Base-by-base conservation (phyloP, 2,329 filamentous ascomycete species). In the Trichothecium roseum region DNA sequence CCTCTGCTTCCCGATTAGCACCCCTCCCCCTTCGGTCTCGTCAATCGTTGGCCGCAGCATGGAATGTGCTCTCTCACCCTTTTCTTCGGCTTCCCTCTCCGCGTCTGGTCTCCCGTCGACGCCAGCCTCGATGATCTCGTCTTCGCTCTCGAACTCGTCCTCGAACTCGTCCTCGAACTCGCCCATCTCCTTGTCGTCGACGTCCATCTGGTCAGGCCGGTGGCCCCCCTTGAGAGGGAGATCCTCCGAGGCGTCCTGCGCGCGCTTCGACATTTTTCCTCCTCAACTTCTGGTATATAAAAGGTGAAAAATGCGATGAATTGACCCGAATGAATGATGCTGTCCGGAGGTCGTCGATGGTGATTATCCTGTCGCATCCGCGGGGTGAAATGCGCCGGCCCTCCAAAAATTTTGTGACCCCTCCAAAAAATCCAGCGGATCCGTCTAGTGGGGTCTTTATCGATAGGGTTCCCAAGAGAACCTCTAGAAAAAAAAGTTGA, bases 91-190 rank as follows among this genome's bases (percentile, higher is more conserved):
- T 54, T 96, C 89, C 29, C 87, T 69, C 69, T 96, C 89, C 7
- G 83, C 85, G 58, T 96, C 89, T 20, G 89, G 89, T 44, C 87
- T 68, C 14, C 89, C 89, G 55, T 95, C 89, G 10, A 95, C 87
- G 42, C 89, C 89, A 4, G 91, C 89, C 63, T 96, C 89, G 40
- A 95, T 64, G 35, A 96, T 84, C 59, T 96, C 88, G 56, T 95
- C 88, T 43, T 77, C 72, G 51, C 68, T 94, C 68, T 95, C 88
- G 47, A 83, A 89, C 54, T 89, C 84, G 51, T 89, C 84, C 59
- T 89, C 85, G 47, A 89, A 95, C 54, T 96, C 89, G 62, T 95
- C 91, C 54, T 94, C 91, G 44, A 93, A 96, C 47, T 96, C 84
- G 53, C 77, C 76, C 67, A 81, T 78, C 18, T 76, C 76, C 52